These are phyloP conservation scores for Ceratocystis colombiana DNA, from an alignment of 2,329 filamentous ascomycete species.

Conservation along the genomic window DNA sequence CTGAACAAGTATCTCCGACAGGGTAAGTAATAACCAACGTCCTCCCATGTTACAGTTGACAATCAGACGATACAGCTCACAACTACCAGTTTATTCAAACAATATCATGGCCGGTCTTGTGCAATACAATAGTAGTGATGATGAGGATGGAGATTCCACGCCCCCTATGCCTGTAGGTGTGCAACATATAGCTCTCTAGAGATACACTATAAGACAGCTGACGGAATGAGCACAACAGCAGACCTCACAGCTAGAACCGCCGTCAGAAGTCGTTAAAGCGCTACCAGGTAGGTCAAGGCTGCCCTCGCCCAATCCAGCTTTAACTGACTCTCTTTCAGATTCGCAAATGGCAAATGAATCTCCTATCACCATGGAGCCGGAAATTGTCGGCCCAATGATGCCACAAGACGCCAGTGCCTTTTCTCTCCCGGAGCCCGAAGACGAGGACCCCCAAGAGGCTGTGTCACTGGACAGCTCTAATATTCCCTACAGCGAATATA, in stretches of 20 bases:
- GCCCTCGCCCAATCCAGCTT: not conserved
- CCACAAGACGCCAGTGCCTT: conserved; percentile 19
- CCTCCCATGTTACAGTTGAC: not conserved
- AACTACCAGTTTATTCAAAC: not conserved
- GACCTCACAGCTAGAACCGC: not conserved
- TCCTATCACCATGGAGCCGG: not conserved
- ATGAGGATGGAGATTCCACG: conserved; percentile 35
- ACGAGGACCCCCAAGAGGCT: conserved; percentile 25
- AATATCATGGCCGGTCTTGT: conserved; percentile 39
- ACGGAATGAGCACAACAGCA: conserved; percentile 4
- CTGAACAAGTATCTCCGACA: conserved; percentile 13
- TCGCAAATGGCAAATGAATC: not conserved
- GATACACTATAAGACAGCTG: not conserved
- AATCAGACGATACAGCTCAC: not conserved
- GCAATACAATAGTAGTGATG: conserved; percentile 44
- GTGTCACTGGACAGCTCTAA: conserved; percentile 31
- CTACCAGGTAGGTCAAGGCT: not conserved
- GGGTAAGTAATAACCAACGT: not conserved
- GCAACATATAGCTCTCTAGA: not conserved
- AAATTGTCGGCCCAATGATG: conserved; percentile 25
- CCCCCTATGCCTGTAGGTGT: conserved; percentile 16
- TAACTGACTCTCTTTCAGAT: not conserved
- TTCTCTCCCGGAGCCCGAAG: conserved; percentile 24
- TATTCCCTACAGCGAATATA: conserved; percentile 58
- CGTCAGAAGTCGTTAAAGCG: not conserved